These are phyloP conservation scores for Fusarium lateritium DNA, from an alignment of 2,329 filamentous ascomycete species.

Conservation along the genomic window DNA sequence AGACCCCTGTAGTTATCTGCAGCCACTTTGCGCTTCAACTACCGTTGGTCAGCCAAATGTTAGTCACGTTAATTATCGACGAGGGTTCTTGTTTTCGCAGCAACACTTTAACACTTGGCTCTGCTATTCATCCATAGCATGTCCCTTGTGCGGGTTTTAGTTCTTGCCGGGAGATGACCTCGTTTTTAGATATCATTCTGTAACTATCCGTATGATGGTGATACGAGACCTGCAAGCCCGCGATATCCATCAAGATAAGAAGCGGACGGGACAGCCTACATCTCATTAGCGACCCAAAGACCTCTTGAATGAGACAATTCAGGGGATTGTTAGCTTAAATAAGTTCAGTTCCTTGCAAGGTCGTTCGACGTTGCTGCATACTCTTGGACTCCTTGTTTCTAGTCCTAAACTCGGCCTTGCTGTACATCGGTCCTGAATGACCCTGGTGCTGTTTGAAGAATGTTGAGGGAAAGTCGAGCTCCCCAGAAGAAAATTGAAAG, in stretches of 20 bases:
- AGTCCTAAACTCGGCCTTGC: conserved; percentile 31
- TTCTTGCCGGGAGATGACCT: conserved; percentile 51
- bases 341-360: conserved; percentile 56
- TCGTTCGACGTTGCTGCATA: conserved; percentile 32
- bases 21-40: conserved; percentile 11
- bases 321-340: conserved; percentile 60
- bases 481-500: too few species aligned
- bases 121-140: too few species aligned
- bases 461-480: too few species aligned
- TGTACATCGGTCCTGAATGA: too few species aligned
- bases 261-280: conserved; percentile 53
- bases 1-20: conserved; percentile 31
- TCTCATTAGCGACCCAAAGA: too few species aligned
- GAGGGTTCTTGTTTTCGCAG: background rate
- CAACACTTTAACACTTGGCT: too few species aligned
- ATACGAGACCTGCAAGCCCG: conserved; percentile 60
- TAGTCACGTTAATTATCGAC: conserved; percentile 23
- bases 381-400: conserved; percentile 24
- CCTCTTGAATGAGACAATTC: conserved; percentile 61
- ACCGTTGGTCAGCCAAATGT: conserved; percentile 10
- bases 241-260: conserved; percentile 60
- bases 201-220: conserved; percentile 62
- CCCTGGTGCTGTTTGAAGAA: too few species aligned
- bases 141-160: too few species aligned
- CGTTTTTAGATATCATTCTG: conserved; percentile 54